Evolutionary conservation across 1,284 basidiomycete species (phyloP), one percentile per base, ranked within the genome.

Genomic region (Marasmius sp.): DNA sequence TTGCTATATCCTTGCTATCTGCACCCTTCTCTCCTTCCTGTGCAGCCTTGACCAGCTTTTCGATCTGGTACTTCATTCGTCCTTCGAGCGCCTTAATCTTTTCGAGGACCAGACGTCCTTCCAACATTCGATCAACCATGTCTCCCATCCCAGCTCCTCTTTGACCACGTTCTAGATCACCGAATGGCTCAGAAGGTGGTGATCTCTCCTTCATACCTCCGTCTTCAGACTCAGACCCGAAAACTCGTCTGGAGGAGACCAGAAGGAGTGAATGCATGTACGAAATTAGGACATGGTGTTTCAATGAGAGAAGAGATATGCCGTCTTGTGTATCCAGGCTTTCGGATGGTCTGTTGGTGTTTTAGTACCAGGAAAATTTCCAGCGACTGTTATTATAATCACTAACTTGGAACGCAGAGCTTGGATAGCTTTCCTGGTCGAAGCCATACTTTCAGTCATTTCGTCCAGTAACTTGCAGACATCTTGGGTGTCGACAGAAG

Each of bases 51-150:
- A 95, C 84, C 20, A 97, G 85, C 74, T 98, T 98, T 70, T 98
- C 95, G 70, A 98, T 93, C 74, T 98, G 96, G 74, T 98, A 97
- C 63, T 87, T 89, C 83, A 98, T 90, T 70, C 93, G 89, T 59
- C 82, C 83, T 75, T 99, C 96, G 43, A 99, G 79, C 1, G 84
- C 79, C 65, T 87, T 89, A 56, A 88, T 80, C 75, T 93, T 94
- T 72, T 95, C 93, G n/a, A 94, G 79, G 6, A 90, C 83, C 27
- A 92, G 72, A 12, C 91, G 84, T 18, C 84, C 85, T 68, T 93
- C 89, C 50, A 94, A 81, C 79, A 92, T 84, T 0, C 83, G 82
- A 69, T 92, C 89, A 4, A 92, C 85, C 6, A 88, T 70, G 71
- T 93, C 91, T 1, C 89, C 90, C 0, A 82, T 73, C 37, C 75